Base-by-base conservation (phyloP, 169 alveolate species). In the Cryptosporidium sp. region DNA sequence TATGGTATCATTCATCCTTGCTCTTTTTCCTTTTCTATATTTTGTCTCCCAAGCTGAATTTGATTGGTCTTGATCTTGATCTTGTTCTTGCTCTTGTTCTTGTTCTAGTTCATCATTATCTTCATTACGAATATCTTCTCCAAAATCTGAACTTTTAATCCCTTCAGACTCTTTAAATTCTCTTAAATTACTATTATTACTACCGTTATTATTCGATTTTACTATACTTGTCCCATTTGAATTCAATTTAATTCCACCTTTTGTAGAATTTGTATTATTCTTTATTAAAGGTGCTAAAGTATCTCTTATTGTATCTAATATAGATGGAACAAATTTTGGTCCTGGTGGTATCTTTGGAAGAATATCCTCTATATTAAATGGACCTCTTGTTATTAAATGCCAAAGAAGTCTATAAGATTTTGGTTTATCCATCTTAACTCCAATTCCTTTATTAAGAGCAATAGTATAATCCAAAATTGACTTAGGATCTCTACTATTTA, bases 281-380 rank as follows among this genome's bases (percentile, higher is more conserved):
- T 51, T 60, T 26, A 80, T 65, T 29, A 80, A 42, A 16, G 89
- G 89, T 44, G 8, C 68, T 21, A 80, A 31, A 42, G 75, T 42
- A 6, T 80, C 89, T 16, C 89, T 80, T 14, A 80, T 80, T 10
- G 89, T 80, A 26, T 80, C 89, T 10, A 80, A 16, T 62, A 80
- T 62, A 21, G 89, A n/a, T 7, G 89, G 89, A 26, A 42, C n/a
- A 33, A 62, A 62, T 44, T 44, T 80, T 1, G 89, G 89, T 8
- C 53, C 68, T 26, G 72, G 42, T n/a, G 89, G 89, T 16, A 80
- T 29, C 35, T 44, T 60, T 21, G 89, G 89, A 18, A 80, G 70
- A 35, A 80, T 44, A 0, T 80, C 89, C 23, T 80, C 75, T 4
- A 80, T 35, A 42, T 80, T 67, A 44, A 44, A 62, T n/a, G 89